Conservation (phyloP, 208 protist species). For the Leishmania major region DNA sequence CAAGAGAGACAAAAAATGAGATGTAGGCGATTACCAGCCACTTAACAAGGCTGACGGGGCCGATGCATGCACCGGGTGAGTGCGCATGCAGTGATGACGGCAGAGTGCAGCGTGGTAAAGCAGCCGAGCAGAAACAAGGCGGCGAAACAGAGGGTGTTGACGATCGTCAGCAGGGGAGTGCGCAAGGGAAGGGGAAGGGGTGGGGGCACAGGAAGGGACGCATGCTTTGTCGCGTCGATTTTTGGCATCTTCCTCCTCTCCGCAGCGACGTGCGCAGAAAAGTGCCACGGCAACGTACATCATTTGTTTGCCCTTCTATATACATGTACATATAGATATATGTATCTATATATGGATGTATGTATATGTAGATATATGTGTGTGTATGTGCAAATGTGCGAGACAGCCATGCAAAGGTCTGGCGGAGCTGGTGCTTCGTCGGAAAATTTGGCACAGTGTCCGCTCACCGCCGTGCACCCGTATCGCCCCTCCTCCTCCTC, state of each 20-base stretch:
- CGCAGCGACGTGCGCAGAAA: not conserved
- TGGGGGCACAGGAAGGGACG: not conserved
- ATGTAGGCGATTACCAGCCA: not conserved
- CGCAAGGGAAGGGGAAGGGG: not conserved
- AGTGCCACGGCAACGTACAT: not conserved
- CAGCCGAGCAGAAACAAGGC: not conserved
- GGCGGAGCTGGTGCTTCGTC: not conserved
- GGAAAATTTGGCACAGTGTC: not conserved
- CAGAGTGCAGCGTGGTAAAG: not conserved
- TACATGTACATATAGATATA: not conserved
- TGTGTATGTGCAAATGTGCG: no score
- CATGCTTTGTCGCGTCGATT: not conserved
- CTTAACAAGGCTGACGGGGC: not conserved
- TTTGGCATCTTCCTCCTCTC: not conserved
- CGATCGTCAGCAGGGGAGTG: not conserved
- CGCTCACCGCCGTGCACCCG: not conserved
- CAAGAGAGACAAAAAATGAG: not conserved
- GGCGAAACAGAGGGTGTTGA: not conserved
- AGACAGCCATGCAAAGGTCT: not conserved
- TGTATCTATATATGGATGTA: not conserved
- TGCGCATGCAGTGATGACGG: not conserved
- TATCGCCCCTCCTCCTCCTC: not conserved
- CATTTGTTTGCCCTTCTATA: not conserved
- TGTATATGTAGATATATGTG: no score
- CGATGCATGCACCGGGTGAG: not conserved